Base-by-base conservation (phyloP, 306 rosid genomes). In the Psophocarpus tetragonolobus region DNA sequence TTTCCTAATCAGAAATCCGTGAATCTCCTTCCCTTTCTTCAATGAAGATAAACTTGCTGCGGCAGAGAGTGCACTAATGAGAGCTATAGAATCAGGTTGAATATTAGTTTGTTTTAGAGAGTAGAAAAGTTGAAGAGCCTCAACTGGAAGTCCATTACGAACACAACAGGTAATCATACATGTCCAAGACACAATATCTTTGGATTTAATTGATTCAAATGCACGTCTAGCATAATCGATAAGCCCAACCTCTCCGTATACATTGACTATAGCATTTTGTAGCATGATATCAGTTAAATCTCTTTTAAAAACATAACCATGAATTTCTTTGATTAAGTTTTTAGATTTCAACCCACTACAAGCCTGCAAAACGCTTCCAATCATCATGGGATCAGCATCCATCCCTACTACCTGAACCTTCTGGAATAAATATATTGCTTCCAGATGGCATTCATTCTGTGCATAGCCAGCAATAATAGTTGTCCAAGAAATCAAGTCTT, bases 141-240 rank as follows among this genome's bases (percentile, higher is more conserved):
- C 90, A 73, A 70, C 74, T 53, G 93, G 80, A 47, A 77, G 86
- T 53, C 84, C 89, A 73, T 88, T 88, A 50, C 67, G 88, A 76
- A 90, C 78, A 74, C 77, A 85, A 58, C 86, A 85, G 70, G 90
- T 81, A 60, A 88, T 88, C 92, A 92, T 84, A 85, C 93, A 87
- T 6, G 97, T 92, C 93, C 96, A 92, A 76, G 97, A 87, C 78
- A 92, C 90, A 33, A 92, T 78, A 81, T 87, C 90, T 82, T 90
- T 88, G 29, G 80, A 75, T 67, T 81, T 84, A 48, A 90, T 90
- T 64, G 82, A 68, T 77, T 83, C 71, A 79, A 90, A 92, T 69
- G 81, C 41, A 32, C 71, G 65, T 44, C 53, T 71, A 35, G 97
- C 96, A 1, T 85, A 88, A 18, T 81, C 85, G 47, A 72, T 8